Evolutionary conservation across 805 yeast species (phyloP), one percentile per base, ranked within the genome.

Genomic region (Starmerella powellii): DNA sequence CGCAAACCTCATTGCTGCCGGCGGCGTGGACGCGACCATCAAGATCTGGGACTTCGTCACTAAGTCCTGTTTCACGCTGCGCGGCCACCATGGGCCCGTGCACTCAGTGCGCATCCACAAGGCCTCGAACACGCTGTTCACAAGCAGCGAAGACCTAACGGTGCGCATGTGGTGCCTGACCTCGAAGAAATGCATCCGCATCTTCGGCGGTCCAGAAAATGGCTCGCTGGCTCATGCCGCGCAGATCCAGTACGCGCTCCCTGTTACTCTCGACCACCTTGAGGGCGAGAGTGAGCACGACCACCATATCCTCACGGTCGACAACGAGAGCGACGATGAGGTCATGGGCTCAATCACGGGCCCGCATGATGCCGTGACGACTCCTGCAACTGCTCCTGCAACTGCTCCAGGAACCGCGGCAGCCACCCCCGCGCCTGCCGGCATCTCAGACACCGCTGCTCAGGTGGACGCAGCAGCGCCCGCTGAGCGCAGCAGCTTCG

Each of bases 21-120:
- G 97, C 0, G 78, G 93, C 28, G 94, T 95, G 0, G 98, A 91
- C 63, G 72, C 74, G 48, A 85, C 94, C 0, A 80, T 91, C 41
- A 85, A 86, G 60, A 87, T 91, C 12, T 91, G 98, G 98, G 93
- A 91, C 59, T 94, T 91, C 35, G 94, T 83, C 58, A 76, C 86
- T 6, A 71, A 95, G 63, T 82, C 94, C 1, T 91, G 96, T 57
- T 84, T 80, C 61, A 86, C 97, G 0, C 67, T 91, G 45, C 70
- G 95, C 32, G 98, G 98, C 6, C 98, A 91, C 59, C 72, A 80
- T 0, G 96, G 83, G 52, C 79, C 93, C 77, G 95, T 91, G 16
- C 86, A 84, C 50, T 75, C 82, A 47, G 97, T 91, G 40, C 82
- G 82, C 63, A 75, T 87, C 42, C 94, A 87, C 60, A 71, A 82